Conservation (phyloP, 2,329 filamentous ascomycete genomes). For the Hymenoscyphus albidus region DNA sequence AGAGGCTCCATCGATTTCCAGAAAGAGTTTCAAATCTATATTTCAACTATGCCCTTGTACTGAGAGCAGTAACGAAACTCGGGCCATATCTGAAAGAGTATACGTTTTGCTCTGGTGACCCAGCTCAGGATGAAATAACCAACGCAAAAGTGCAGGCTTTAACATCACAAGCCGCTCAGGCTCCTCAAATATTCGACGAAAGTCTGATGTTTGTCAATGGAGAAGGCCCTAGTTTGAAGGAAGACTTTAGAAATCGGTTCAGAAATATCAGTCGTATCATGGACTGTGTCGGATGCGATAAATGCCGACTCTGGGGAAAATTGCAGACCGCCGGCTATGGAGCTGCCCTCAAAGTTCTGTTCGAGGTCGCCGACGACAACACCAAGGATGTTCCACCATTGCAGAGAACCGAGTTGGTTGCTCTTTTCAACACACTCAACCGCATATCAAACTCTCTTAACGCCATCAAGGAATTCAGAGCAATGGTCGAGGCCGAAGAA, state of each 20-base stretch:
- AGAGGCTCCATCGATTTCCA: constrained; percentile 76
- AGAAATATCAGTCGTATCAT: constrained; percentile 94
- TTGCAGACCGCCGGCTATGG: constrained; percentile 93
- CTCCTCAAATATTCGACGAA: constrained; percentile 88
- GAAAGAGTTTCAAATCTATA: constrained; percentile 96
- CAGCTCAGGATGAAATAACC: constrained; percentile 71
- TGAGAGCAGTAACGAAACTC: constrained; percentile 86
- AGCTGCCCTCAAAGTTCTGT: constrained; percentile 89
- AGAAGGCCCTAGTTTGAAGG: constrained; percentile 75
- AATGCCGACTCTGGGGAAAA: constrained; percentile 97
- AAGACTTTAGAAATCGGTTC: constrained; percentile 96
- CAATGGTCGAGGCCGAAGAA: constrained; percentile 44
- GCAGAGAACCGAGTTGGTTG: constrained; percentile 86
- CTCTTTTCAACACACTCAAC: constrained; percentile 89
- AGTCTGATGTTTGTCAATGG: constrained; percentile 87
- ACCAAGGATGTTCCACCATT: constrained; percentile 63
- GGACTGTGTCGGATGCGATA: constrained; percentile 98
- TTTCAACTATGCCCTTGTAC: constrained; percentile 97
- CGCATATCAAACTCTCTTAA: constrained; percentile 77
- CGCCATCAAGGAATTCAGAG: constrained; percentile 68
- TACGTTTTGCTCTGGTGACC: constrained; percentile 88
- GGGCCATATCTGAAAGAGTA: constrained; percentile 75
- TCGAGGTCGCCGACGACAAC: constrained; percentile 77
- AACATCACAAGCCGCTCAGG: constrained; percentile 63
- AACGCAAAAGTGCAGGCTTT: constrained; percentile 78